Conservation (phyloP, 2,329 filamentous ascomycete genomes). For the Aspergillus flavus region DNA sequence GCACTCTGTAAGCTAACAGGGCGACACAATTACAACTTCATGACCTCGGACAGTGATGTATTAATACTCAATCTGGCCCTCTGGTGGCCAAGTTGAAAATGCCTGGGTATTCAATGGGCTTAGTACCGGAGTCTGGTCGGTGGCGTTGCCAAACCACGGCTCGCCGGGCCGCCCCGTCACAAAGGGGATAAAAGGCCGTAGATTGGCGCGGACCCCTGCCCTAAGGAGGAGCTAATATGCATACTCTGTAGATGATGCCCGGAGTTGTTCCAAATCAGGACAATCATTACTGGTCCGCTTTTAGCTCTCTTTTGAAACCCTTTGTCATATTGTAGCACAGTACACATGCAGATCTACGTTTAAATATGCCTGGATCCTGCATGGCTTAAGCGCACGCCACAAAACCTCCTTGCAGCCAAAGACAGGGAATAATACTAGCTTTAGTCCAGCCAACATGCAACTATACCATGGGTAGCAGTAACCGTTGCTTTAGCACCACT, state of each 20-base stretch:
- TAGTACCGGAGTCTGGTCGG: too few species aligned
- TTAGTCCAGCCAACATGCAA: background rate
- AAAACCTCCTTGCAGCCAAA: background rate
- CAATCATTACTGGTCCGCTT: background rate
- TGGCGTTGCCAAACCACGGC: background rate
- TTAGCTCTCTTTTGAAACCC: background rate
- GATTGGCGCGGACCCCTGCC: background rate
- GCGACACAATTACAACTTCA: too few species aligned
- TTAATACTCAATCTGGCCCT: too few species aligned
- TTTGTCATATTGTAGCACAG: background rate
- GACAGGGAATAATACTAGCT: background rate
- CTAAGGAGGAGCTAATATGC: background rate
- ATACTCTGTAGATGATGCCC: background rate
- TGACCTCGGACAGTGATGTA: too few species aligned
- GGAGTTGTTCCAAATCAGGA: background rate
- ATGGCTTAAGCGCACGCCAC: background rate
- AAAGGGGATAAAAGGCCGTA: background rate
- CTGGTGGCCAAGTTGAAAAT: too few species aligned
- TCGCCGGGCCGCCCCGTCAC: background rate
- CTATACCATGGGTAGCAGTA: background rate
- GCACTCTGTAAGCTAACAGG: too few species aligned
- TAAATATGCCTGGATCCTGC: background rate
- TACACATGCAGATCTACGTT: background rate
- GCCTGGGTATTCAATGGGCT: too few species aligned
- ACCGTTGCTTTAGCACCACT: background rate